Evolutionary conservation across 2,329 filamentous ascomycete species (phyloP), one percentile per base, ranked within the genome.

Genomic region (Sclerotiophoma versabilis): DNA sequence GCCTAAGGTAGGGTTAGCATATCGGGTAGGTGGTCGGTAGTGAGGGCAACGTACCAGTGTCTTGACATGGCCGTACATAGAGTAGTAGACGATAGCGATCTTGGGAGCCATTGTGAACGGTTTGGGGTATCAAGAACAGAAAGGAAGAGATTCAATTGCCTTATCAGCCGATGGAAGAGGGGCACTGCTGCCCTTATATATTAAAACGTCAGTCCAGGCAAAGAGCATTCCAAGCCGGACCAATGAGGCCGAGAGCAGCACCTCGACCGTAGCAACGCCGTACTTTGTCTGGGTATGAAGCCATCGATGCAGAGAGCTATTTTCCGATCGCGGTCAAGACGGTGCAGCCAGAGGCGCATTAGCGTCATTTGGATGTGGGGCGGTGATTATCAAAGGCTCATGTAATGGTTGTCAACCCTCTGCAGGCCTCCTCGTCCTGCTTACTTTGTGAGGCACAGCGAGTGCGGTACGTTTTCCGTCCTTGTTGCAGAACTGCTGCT

Each of bases 31-130:
- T 20, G 17, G 14, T 32, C 20, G 37, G 48, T n/a, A 20, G 11
- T 4, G 20, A 20, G 20, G 33, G 19, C 32, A 54, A 62, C 68
- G 32, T 69, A 74, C 69, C 64, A 74, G 39, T 43, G 66, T 60
- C 63, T 65, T 69, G 62, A 69, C 66, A 65, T 68, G 66, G 59
- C 71, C 72, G 52, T 73, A 75, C 69, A 73, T 73, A 27, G 72
- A 74, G 65, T 74, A 74, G 77, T 87, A 96, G 76, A 96, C 86
- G 79, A 96, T 95, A 69, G 92, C 92, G 74, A 96, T 85, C 83
- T 91, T 96, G 77, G 91, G 90, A 80, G 90, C 91, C 92, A 96
- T 96, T 67, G 62, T 60, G 56, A 36, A 37, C 34, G 39, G 30
- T 52, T 49, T 36, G 37, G 45, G 58, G 57, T 65, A 63, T 63